Evolutionary conservation across 805 yeast species (phyloP).

Genomic region (Candida awuae): DNA sequence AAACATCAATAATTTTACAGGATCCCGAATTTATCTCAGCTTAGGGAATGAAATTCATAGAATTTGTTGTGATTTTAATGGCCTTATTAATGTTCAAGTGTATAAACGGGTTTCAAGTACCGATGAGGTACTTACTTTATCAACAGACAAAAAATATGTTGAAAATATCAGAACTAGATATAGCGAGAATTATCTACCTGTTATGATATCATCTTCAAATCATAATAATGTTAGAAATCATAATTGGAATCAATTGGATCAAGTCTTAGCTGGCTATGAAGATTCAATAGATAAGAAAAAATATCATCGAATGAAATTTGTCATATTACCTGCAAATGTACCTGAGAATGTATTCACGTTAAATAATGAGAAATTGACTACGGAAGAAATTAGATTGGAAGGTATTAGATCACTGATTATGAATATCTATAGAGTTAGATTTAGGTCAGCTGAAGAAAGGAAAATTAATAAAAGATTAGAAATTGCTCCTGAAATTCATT

Average conservation of each 20-base stretch:
- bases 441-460: conserved; percentile 36
- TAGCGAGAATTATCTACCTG: conserved; percentile 54
- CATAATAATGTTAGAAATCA: conserved; percentile 41
- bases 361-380: conserved; percentile 52
- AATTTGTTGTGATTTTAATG: conserved; percentile 62
- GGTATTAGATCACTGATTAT: conserved; percentile 68
- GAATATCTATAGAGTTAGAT: conserved; percentile 50
- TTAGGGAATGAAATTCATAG: conserved; percentile 82
- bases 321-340: conserved; percentile 69
- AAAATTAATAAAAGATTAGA: conserved; percentile 35
- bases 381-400: conserved; percentile 89
- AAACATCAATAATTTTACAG: conserved; percentile 38
- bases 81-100: conserved; percentile 70
- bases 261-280: conserved; percentile 82
- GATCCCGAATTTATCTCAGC: conserved; percentile 64
- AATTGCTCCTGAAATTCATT: conserved; percentile 64
- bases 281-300: conserved; percentile 53
- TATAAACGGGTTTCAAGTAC: conserved; percentile 34
- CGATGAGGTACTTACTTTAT: conserved; percentile 12
- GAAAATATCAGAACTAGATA: conserved; percentile 71
- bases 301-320: conserved; percentile 70
- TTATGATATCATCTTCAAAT: conserved; percentile 49
- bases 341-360: conserved; percentile 42
- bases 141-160: conserved; percentile 30
- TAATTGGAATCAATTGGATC: conserved; percentile 92